A percentile compares a stretch with the other conserved stretches of the same genome.
Evolutionary conservation across 805 yeast genomes (phyloP).

Genomic region (Ogataea methylovora): DNA sequence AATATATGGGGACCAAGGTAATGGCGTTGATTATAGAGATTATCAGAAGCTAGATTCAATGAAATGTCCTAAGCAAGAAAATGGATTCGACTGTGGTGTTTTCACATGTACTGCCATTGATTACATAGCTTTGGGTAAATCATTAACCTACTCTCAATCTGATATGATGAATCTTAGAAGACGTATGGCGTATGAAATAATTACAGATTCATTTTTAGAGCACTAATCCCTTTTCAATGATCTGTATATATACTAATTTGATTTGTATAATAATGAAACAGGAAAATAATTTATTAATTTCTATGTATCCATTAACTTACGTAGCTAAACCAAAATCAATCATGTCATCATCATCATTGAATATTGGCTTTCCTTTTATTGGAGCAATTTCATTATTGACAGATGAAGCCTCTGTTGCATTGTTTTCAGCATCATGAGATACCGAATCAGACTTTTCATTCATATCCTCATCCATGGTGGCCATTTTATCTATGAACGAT

Average conservation of each 20-base stretch:
- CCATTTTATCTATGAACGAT: neutral
- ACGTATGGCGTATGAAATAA: slow-evolving; percentile 59
- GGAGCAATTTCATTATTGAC: too few relatives aligned
- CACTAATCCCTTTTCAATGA: too few relatives aligned
- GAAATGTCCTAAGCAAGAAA: slow-evolving; percentile 71
- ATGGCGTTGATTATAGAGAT: slow-evolving; percentile 21
- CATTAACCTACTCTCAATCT: slow-evolving; percentile 48
- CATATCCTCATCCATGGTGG: neutral
- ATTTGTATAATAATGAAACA: too few relatives aligned
- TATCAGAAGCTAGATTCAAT: slow-evolving; percentile 18
- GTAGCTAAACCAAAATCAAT: neutral
- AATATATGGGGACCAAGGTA: slow-evolving; percentile 30
- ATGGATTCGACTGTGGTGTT: slow-evolving; percentile 94
- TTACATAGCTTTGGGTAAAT: slow-evolving; percentile 43
- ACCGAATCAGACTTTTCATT: neutral
- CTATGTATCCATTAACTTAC: too few relatives aligned
- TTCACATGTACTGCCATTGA: slow-evolving; percentile 77
- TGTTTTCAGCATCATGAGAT: neutral
- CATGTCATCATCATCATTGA: neutral
- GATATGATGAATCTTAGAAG: slow-evolving; percentile 67
- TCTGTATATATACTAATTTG: too few relatives aligned
- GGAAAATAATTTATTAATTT: too few relatives aligned
- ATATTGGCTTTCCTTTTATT: too few relatives aligned
- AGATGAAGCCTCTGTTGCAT: neutral
- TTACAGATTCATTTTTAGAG: too few relatives aligned